Percentiles rank a stretch among this genome's conserved stretches.
phyloP scores from a whole-genome alignment of 2,329 filamentous ascomycete species.

The Cladosporium halotolerans region DNA sequence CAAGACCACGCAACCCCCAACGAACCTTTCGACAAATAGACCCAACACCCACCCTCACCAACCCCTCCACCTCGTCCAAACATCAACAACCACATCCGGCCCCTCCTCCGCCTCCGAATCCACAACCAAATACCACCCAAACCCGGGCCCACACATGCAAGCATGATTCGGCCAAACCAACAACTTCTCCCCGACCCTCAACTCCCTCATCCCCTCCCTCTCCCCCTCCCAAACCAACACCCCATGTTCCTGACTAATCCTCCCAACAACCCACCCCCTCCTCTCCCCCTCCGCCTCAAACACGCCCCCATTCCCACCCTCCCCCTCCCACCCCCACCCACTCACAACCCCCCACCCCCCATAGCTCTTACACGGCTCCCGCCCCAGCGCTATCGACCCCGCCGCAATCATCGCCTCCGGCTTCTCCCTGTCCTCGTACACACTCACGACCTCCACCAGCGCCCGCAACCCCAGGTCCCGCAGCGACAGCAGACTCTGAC shows the following conservation, averaged over 20 bases:
- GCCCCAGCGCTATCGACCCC: conserved; percentile 62
- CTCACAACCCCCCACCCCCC: conserved; percentile 64
- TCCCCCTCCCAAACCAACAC: conserved; percentile 55
- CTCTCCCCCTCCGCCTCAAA: conserved; percentile 35
- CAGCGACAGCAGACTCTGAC: conserved; percentile 35
- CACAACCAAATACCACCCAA: conserved; percentile 67
- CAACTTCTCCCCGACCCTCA: conserved; percentile 60
- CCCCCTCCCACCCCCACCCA: too few relatives aligned
- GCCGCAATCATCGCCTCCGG: conserved; percentile 63
- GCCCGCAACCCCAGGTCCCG: conserved; percentile 56
- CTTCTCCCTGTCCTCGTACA: conserved; percentile 59
- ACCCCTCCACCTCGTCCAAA: conserved; percentile 66
- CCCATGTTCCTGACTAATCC: conserved; percentile 73
- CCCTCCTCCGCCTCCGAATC: conserved; percentile 56
- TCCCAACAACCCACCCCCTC: conserved; percentile 60
- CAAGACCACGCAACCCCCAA: too few relatives aligned
- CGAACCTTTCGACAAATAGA: too few relatives aligned
- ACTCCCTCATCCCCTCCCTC: conserved; percentile 35
- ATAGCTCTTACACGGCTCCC: conserved; percentile 68
- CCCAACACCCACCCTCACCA: conserved; percentile 45
- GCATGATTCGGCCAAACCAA: conserved; percentile 75
- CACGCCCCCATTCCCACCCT: conserved; percentile 18
- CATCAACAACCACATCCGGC: conserved; percentile 59
- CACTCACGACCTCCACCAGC: conserved; percentile 63
- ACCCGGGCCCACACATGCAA: conserved; percentile 66